These are phyloP conservation scores for Filobasidium wieringae DNA, from an alignment of 768 basidiomycete genomes.

Conservation along the genomic window DNA sequence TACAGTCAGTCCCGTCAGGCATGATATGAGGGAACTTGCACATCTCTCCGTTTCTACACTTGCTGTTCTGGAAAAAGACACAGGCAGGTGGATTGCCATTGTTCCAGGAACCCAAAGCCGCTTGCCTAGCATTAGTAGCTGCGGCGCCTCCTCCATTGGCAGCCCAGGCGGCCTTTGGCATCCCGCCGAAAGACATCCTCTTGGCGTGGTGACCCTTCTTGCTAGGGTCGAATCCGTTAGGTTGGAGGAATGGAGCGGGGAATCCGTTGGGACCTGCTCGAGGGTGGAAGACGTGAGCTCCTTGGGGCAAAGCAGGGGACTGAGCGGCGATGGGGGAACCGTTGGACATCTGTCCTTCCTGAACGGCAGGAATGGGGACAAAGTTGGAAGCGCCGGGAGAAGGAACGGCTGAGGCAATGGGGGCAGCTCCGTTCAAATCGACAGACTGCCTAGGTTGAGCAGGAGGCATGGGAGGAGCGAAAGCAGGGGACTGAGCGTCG, in stretches of 20 bases:
- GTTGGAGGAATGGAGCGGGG: slow-evolving; percentile 1
- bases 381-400: background rate
- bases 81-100: slow-evolving; percentile 34
- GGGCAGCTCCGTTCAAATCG: background rate
- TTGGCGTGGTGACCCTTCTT: slow-evolving; percentile 24
- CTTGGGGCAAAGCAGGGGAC: background rate
- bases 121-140: slow-evolving; percentile 17
- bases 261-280: background rate
- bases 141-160: slow-evolving; percentile 15
- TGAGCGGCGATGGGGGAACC: background rate
- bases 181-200: slow-evolving; percentile 34
- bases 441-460: background rate
- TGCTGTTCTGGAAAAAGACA: slow-evolving; percentile 33
- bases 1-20: slow-evolving; percentile 36
- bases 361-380: background rate
- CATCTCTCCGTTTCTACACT: slow-evolving; percentile 37
- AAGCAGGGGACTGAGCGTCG: slow-evolving; percentile 8
- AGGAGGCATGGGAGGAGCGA: slow-evolving; percentile 8
- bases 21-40: slow-evolving; percentile 40
- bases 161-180: background rate
- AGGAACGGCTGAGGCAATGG: background rate
- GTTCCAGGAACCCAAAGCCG: slow-evolving; percentile 28
- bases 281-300: background rate
- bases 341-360: background rate
- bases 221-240: slow-evolving; percentile 5